phyloP scores from a whole-genome alignment of 2,329 filamentous ascomycete genomes.

The Neodidymelliopsis sp. region DNA sequence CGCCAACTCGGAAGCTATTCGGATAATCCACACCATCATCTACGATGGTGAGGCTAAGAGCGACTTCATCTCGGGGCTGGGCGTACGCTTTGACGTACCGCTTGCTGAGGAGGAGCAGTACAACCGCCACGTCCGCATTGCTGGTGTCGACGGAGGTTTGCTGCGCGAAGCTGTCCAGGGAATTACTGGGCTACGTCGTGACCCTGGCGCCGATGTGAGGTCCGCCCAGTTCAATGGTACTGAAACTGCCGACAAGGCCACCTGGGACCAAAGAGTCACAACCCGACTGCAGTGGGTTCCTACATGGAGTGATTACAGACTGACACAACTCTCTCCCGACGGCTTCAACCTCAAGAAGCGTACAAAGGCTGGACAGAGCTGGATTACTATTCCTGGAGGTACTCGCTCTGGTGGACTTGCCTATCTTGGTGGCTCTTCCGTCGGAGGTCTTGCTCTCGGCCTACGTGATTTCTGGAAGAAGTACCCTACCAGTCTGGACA shows the following conservation, averaged over 20 bases:
- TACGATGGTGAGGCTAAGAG: slow-evolving; percentile 60
- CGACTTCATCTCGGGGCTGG: slow-evolving; percentile 63
- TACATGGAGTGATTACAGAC: slow-evolving; percentile 64
- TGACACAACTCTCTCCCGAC: slow-evolving; percentile 66
- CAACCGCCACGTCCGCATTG: slow-evolving; percentile 66
- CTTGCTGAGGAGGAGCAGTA: slow-evolving; percentile 61
- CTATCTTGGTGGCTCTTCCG: slow-evolving; percentile 65
- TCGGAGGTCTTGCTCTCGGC: slow-evolving; percentile 66
- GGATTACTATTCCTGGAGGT: slow-evolving; percentile 66
- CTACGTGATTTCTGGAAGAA: slow-evolving; percentile 70
- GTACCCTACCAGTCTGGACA: slow-evolving; percentile 66
- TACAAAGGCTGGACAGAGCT: slow-evolving; percentile 64
- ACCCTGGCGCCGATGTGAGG: slow-evolving; percentile 60
- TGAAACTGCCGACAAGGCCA: slow-evolving; percentile 53
- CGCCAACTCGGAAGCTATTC: slow-evolving; percentile 62
- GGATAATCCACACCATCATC: slow-evolving; percentile 63
- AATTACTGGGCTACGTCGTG: slow-evolving; percentile 65
- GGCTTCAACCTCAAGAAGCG: slow-evolving; percentile 68
- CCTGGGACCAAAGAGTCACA: slow-evolving; percentile 58
- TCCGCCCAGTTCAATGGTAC: slow-evolving; percentile 60
- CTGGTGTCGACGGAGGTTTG: slow-evolving; percentile 63
- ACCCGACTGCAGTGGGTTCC: slow-evolving; percentile 64
- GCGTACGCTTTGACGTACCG: slow-evolving; percentile 64
- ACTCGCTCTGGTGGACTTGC: slow-evolving; percentile 64
- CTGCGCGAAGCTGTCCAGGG: slow-evolving; percentile 67